phyloP scores from a whole-genome alignment of 2,329 filamentous ascomycete genomes.

The Penicillium decumbens region DNA sequence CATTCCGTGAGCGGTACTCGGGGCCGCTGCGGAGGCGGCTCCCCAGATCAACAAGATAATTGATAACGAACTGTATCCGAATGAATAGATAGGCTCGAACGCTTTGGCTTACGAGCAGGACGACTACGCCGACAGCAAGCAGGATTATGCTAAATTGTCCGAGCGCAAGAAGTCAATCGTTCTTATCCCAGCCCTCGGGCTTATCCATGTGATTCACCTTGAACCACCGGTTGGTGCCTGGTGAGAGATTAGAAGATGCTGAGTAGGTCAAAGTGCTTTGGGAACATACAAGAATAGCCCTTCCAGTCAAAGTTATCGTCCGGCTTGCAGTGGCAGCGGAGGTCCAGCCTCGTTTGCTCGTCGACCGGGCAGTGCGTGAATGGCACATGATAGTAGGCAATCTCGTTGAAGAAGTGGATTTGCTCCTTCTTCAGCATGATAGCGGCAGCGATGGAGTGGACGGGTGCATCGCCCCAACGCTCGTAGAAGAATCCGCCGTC shows the following conservation, averaged over 20 bases:
- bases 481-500: conserved; percentile 99
- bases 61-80: conserved; percentile 5
- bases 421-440: conserved; percentile 87
- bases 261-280: background rate
- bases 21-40: conserved; percentile 4
- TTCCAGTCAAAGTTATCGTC: conserved; percentile 99
- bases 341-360: conserved; percentile 74
- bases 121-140: conserved; percentile 17
- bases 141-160: conserved; percentile 20
- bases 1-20: conserved; percentile 9
- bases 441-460: conserved; percentile 92
- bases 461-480: conserved; percentile 94
- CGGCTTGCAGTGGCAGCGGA: conserved; percentile 92
- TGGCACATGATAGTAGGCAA: conserved; percentile 95
- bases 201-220: conserved; percentile 76
- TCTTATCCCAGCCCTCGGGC: conserved; percentile 77
- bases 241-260: conserved; percentile 8
- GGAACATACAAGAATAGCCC: conserved; percentile 81
- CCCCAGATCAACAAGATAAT: conserved; percentile 8
- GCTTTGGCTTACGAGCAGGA: conserved; percentile 20
- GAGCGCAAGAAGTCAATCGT: conserved; percentile 46
- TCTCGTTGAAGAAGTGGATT: conserved; percentile 98
- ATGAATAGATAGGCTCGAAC: conserved; percentile 17
- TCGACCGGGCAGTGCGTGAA: conserved; percentile 97
- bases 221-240: conserved; percentile 81